phyloP scores from a whole-genome alignment of 352 stramenopile species.

The Globisporangium middletonii region DNA sequence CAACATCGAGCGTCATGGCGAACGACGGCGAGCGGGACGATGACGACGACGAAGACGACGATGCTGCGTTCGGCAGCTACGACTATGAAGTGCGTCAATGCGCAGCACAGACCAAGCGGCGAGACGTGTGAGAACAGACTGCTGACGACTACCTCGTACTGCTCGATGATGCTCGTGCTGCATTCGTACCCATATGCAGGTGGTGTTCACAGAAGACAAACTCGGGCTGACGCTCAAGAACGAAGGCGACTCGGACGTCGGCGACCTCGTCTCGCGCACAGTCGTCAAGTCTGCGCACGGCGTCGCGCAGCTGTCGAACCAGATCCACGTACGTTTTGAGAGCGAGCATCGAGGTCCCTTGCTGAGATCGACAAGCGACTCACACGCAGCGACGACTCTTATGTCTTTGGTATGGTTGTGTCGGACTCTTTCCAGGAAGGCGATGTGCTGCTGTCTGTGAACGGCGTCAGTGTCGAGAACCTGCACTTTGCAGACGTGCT shows the following conservation, averaged over 20 bases:
- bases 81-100: slow-evolving; percentile 9
- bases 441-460: slow-evolving; percentile 62
- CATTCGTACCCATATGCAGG: slow-evolving; percentile 12
- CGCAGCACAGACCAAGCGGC: too few relatives aligned
- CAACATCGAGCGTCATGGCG: slow-evolving; percentile 14
- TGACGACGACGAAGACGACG: slow-evolving; percentile 7
- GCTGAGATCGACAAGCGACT: too few relatives aligned
- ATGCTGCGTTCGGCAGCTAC: slow-evolving; percentile 10
- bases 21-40: slow-evolving; percentile 13
- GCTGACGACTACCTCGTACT: neutral
- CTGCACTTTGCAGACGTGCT: slow-evolving; percentile 65
- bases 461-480: slow-evolving; percentile 56
- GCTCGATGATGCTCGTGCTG: neutral
- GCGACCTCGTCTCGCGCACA: slow-evolving; percentile 23
- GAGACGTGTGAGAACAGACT: too few relatives aligned
- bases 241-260: slow-evolving; percentile 17
- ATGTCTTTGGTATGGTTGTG: slow-evolving; percentile 9
- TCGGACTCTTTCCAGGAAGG: slow-evolving; percentile 39
- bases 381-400: too few relatives aligned
- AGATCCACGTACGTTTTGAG: slow-evolving; percentile 32
- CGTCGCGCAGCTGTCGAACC: slow-evolving; percentile 43
- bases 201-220: slow-evolving; percentile 54
- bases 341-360: too few relatives aligned
- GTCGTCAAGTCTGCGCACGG: slow-evolving; percentile 53
- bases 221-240: slow-evolving; percentile 48